phyloP scores from a whole-genome alignment of 2,329 filamentous ascomycete genomes.

The Sclerotinia nivalis region DNA sequence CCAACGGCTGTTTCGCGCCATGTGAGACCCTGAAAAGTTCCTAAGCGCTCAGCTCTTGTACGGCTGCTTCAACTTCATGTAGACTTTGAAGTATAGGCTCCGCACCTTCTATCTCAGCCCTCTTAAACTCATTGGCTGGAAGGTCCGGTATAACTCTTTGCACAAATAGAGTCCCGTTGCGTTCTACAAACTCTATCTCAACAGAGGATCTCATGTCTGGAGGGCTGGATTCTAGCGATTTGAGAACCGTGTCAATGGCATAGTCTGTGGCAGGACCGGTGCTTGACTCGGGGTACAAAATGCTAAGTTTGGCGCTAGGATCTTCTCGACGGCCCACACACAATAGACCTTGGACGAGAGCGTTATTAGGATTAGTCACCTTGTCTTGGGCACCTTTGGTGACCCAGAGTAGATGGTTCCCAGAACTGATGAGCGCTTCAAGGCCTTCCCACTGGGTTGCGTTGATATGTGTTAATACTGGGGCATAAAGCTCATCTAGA shows the following conservation, averaged over 20 bases:
- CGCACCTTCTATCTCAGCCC: not conserved
- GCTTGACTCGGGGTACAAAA: constrained; percentile 27
- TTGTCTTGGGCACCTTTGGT: constrained; percentile 38
- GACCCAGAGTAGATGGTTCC: constrained; percentile 41
- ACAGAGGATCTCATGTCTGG: not conserved
- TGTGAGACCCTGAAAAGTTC: constrained; percentile 24
- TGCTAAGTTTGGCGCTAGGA: constrained; percentile 22
- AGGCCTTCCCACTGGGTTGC: constrained; percentile 26
- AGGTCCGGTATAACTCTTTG: constrained; percentile 38
- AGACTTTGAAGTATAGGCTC: constrained; percentile 6
- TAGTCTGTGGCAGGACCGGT: constrained; percentile 3
- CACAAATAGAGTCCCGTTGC: constrained; percentile 36
- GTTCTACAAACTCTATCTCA: constrained; percentile 40
- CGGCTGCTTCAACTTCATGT: constrained; percentile 13
- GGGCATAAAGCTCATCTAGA: constrained; percentile 27
- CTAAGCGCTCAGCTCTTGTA: constrained; percentile 21
- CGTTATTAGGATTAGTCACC: constrained; percentile 39
- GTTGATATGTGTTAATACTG: constrained; percentile 18
- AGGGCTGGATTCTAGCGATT: constrained; percentile 2
- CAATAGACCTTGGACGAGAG: constrained; percentile 41
- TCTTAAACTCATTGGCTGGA: constrained; percentile 14
- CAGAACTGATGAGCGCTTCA: constrained; percentile 16
- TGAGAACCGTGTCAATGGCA: not conserved
- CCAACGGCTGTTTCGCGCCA: constrained; percentile 21
- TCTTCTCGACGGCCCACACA: constrained; percentile 35